Base-by-base conservation (phyloP, 2,329 filamentous ascomycete species). In the Stylonectria norvegica region DNA sequence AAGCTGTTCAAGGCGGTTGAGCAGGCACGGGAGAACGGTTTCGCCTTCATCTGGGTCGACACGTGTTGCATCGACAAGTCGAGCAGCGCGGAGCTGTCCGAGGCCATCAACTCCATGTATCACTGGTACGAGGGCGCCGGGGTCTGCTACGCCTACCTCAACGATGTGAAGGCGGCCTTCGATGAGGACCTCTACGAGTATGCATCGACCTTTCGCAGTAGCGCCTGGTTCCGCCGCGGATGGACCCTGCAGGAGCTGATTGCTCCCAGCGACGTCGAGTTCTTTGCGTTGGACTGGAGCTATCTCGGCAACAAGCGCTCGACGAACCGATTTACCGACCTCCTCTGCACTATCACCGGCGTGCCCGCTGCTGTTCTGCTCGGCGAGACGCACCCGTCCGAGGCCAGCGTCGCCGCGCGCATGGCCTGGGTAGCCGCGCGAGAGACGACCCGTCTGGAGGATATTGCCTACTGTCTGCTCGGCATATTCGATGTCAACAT, bases 1-100 rank as follows among this genome's bases (percentile, higher is more conserved):
- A 58, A 60, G 43, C 42, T 59, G 9, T 15, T 42, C 8, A 34
- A 38, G 4, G 47, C 39, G 17, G 57, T 54, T 17, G 17, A n/a
- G 2, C 44, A 49, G 18, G 56, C 57, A 1, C 35, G 17, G 4
- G 22, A 14, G 1, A 51, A 57, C 6, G 52, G 51, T 3, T 53
- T 55, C 32, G 23, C 41, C 3, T 60, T 54, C 45, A 45, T 53
- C 1, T 62, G 59, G 58, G 45, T 52, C 14, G 56, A 61, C 14
- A 59, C 55, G 1, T 58, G 57, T 29, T 61, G 58, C 32, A 56
- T 62, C 38, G 58, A 61, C 43, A 56, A 57, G 36, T 53, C 45
- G 3, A 45, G 38, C 25, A 40, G 42, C 20, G 36, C 36, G 2
- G 45, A 48, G 25, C 18, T 48, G 6, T 39, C 36, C 4, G 42